These are phyloP conservation scores for Erodium texanum DNA, from an alignment of 441 rosid genomes.

Conservation along the genomic window DNA sequence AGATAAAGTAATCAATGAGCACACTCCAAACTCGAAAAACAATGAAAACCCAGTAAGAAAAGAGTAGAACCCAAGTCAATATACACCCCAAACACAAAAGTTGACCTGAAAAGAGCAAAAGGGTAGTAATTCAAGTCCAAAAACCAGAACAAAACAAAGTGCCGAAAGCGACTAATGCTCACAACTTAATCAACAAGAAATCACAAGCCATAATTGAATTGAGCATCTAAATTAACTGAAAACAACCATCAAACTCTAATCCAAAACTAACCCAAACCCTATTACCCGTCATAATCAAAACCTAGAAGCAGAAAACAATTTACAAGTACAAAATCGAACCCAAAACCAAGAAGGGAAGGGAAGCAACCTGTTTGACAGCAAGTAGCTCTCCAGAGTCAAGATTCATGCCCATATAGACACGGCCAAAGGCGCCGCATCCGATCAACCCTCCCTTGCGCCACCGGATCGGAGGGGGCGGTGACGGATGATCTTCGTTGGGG, in stretches of 20 bases:
- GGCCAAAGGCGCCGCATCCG: conserved; percentile 90
- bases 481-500: conserved; percentile 26
- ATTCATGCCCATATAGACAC: conserved; percentile 99
- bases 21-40: neutral
- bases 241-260: neutral
- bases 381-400: conserved; percentile 98
- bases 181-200: neutral
- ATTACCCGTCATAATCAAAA: no score
- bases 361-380: conserved; percentile 79
- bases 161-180: no score
- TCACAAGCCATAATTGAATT: no score
- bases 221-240: no score
- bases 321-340: no score
- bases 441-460: conserved; percentile 96
- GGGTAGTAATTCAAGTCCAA: no score
- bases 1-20: conserved; percentile 1
- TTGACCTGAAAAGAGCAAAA: no score
- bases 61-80: neutral
- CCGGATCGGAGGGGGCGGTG: conserved; percentile 47
- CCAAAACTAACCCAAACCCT: neutral
- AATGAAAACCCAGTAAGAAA: neutral
- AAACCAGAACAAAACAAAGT: no score
- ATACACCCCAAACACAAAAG: neutral
- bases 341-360: neutral
- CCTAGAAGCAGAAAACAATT: no score